These are phyloP conservation scores for Aspergillus novofumigatus DNA, from an alignment of 2,329 filamentous ascomycete genomes.

Conservation along the genomic window DNA sequence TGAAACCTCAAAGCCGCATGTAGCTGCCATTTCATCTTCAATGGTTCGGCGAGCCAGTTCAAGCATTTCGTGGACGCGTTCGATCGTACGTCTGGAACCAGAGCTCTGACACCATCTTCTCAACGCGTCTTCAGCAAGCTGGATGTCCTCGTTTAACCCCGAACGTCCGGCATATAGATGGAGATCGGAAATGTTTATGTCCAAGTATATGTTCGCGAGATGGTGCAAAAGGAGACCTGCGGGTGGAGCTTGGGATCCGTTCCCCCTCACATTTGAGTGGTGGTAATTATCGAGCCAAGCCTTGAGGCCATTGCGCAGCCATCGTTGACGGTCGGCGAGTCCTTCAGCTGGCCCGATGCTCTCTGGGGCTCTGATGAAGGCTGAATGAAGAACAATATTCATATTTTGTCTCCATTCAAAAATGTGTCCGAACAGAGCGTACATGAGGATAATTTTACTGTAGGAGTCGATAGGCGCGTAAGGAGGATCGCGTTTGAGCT, in stretches of 20 bases:
- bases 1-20: conserved; percentile 6
- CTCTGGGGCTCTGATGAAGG: conserved; percentile 6
- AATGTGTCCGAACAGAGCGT: conserved; percentile 8
- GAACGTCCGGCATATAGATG: conserved; percentile 6
- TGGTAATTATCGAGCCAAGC: conserved; percentile 8
- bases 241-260: background rate
- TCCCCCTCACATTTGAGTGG: background rate
- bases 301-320: conserved; percentile 4
- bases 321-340: conserved; percentile 3
- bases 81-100: background rate
- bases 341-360: conserved; percentile 3
- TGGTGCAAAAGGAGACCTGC: background rate
- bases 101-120: conserved; percentile 6
- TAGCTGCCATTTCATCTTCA: background rate
- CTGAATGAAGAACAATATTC: conserved; percentile 8
- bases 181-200: conserved; percentile 2
- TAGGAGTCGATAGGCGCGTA: conserved; percentile 8
- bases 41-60: conserved; percentile 4
- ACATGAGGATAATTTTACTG: conserved; percentile 7
- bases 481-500: conserved; percentile 3
- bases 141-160: conserved; percentile 6
- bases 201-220: background rate
- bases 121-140: conserved; percentile 7
- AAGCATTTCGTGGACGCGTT: conserved; percentile 6
- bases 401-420: conserved; percentile 9